Evolutionary conservation across 371 early-diverging fungal genomes (phyloP).

Genomic region (Cokeromyces recurvatus): DNA sequence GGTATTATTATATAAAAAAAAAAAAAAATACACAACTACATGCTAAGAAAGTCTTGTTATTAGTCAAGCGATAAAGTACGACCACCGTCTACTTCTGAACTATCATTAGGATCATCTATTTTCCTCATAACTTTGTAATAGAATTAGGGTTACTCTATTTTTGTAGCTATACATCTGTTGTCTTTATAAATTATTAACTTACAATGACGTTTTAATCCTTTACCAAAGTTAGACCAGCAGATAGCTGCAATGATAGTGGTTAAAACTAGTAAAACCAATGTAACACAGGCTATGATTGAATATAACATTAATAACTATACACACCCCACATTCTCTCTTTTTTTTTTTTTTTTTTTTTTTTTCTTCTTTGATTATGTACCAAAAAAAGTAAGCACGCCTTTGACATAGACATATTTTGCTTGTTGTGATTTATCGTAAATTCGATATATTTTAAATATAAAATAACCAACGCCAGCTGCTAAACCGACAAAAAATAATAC

Average conservation of each 20-base stretch:
- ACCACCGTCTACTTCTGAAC: too few species aligned
- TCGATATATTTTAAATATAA: slow-evolving; percentile 78
- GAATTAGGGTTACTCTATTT: too few species aligned
- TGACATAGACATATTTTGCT: slow-evolving; percentile 56
- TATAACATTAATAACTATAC: too few species aligned
- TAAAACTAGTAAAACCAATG: slow-evolving; percentile 56
- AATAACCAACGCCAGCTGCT: slow-evolving; percentile 73
- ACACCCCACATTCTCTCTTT: neutral
- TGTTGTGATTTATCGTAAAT: slow-evolving; percentile 63
- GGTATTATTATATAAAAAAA: too few species aligned
- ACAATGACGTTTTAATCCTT: slow-evolving; percentile 67
- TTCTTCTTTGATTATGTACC: slow-evolving; percentile 43
- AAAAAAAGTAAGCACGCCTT: slow-evolving; percentile 82
- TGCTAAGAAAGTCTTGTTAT: too few species aligned
- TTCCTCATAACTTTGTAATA: too few species aligned
- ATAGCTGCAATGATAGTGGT: slow-evolving; percentile 67
- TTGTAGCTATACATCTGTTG: too few species aligned
- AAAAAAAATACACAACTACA: too few species aligned
- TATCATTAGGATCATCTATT: too few species aligned
- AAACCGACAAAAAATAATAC: slow-evolving; percentile 66
- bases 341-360: neutral
- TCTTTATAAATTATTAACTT: too few species aligned
- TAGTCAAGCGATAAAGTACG: too few species aligned
- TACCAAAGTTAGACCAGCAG: slow-evolving; percentile 81
- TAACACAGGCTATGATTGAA: slow-evolving; percentile 47